Evolutionary conservation across 164 flowering plant species (phyloP), one percentile per base, ranked within the genome.

Genomic region (Kalanchoe fedtschenkoi): DNA sequence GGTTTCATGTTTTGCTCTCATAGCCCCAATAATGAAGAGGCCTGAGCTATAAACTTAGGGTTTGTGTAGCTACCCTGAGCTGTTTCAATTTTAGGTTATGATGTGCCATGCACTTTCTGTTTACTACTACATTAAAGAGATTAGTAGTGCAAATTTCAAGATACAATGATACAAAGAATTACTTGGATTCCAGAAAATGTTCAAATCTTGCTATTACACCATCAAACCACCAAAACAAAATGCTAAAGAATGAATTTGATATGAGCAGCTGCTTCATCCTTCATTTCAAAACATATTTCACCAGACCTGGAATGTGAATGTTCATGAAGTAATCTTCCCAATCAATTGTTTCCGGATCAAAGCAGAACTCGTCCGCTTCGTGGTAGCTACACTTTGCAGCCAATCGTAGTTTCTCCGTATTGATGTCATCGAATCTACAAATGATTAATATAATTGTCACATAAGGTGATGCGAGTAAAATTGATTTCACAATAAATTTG

Each of bases 241-340:
- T n/a, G 24, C 51, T n/a, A 43, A 43, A 43, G 24, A 43, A 43
- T n/a, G n/a, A n/a, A n/a, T n/a, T n/a, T 43, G 51, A 21, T 17
- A 16, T 13, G n/a, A 5, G n/a, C n/a, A n/a, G n/a, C 51, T n/a
- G 6, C 9, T 43, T 15, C 51, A 1, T 47, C 54, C 54, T 0
- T 47, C 29, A 51, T 51, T 51, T 74, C 61, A 68, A 34, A 14
- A 68, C 70, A 44, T 71, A 66, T 66, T 71, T 68, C 4, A 70
- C 71, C 0, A 66, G 33, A 17, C 77, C 77, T n/a, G 77, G 74
- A 38, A 74, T 11, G 58, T 76, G 80, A 44, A 38, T 62, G 26
- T 66, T 65, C 59, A 65, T 44, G 69, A 77, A 69, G 60, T 77
- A 77, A 33, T 71, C 77, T 5, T 72, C 75, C 81, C 81, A 77